These are phyloP conservation scores for Phytophthora podocarpi DNA, from an alignment of 352 stramenopile genomes.

Conservation along the genomic window DNA sequence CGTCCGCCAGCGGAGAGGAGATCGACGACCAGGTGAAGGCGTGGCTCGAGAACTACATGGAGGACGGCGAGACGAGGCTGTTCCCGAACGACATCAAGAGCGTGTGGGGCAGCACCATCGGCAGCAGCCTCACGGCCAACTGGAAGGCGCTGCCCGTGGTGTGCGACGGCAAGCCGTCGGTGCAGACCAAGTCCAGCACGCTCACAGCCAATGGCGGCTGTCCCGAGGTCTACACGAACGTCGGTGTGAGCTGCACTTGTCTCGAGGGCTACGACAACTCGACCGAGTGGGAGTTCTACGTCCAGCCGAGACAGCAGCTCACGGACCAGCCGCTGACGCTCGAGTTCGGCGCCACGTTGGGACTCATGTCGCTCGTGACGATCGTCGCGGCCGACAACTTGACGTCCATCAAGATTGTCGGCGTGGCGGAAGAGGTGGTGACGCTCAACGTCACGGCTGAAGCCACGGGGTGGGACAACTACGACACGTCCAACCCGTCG, in stretches of 20 bases:
- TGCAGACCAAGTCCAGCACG: slow-evolving; percentile 49
- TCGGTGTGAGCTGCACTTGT: slow-evolving; percentile 62
- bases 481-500: slow-evolving; percentile 37
- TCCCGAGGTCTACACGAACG: slow-evolving; percentile 47
- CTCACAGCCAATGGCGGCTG: slow-evolving; percentile 55
- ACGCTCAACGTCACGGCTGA: slow-evolving; percentile 48
- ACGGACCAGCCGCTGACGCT: slow-evolving; percentile 40
- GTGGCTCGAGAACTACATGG: slow-evolving; percentile 60
- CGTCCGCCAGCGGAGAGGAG: slow-evolving; percentile 16
- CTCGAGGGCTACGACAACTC: slow-evolving; percentile 45
- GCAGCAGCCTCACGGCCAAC: slow-evolving; percentile 53
- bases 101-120: slow-evolving; percentile 53
- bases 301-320: slow-evolving; percentile 29
- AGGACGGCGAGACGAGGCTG: slow-evolving; percentile 56
- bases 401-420: slow-evolving; percentile 38
- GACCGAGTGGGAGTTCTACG: slow-evolving; percentile 52
- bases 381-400: slow-evolving; percentile 48
- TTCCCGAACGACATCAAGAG: slow-evolving; percentile 68
- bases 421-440: slow-evolving; percentile 30
- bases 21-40: slow-evolving; percentile 52
- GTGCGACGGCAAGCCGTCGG: slow-evolving; percentile 49
- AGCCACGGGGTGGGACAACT: slow-evolving; percentile 46
- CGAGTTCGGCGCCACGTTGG: slow-evolving; percentile 40
- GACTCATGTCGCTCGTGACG: slow-evolving; percentile 50
- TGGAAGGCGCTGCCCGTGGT: slow-evolving; percentile 58